These are phyloP conservation scores for Xerocomus potaroensis DNA, from an alignment of 768 basidiomycete species.

Conservation along the genomic window DNA sequence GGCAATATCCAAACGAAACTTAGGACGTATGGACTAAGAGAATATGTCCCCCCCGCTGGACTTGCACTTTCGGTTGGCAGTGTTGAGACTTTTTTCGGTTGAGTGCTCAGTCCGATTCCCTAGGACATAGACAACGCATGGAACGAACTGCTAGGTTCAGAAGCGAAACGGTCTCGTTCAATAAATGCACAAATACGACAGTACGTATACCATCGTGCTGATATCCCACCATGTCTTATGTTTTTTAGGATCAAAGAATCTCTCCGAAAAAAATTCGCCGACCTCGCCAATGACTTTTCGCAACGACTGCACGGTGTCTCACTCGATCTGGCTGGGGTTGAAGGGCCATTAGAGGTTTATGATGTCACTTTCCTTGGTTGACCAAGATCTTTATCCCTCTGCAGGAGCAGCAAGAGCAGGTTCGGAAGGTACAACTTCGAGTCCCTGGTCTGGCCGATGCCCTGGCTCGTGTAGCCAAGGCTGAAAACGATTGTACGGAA, in stretches of 20 bases:
- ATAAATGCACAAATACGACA: slow-evolving; percentile 90
- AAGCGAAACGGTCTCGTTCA: slow-evolving; percentile 69
- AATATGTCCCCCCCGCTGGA: slow-evolving; percentile 77
- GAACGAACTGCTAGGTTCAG: slow-evolving; percentile 65
- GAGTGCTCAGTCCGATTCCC: slow-evolving; percentile 8
- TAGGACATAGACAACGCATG: slow-evolving; percentile 76
- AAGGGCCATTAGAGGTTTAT: slow-evolving; percentile 70
- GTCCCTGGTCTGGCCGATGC: slow-evolving; percentile 62
- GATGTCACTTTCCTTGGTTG: slow-evolving; percentile 6
- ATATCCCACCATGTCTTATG: slow-evolving; percentile 1
- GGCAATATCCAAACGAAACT: slow-evolving; percentile 94
- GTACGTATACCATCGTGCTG: slow-evolving; percentile 43
- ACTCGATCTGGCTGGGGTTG: slow-evolving; percentile 65
- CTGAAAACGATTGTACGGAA: slow-evolving; percentile 71
- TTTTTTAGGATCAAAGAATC: slow-evolving; percentile 70
- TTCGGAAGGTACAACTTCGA: slow-evolving; percentile 59
- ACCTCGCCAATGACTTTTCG: slow-evolving; percentile 73
- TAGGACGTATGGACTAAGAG: slow-evolving; percentile 79
- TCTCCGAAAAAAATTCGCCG: slow-evolving; percentile 73
- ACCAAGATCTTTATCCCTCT: slow-evolving; percentile 1
- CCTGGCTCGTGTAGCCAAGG: slow-evolving; percentile 50
- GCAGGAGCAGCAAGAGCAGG: slow-evolving; percentile 71
- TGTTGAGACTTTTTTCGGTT: background rate
- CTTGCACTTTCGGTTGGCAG: slow-evolving; percentile 52
- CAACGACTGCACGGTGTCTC: slow-evolving; percentile 62